Evolutionary conservation across 2,329 filamentous ascomycete species (phyloP).

Genomic region (Stachybotrys chlorohalonatus): DNA sequence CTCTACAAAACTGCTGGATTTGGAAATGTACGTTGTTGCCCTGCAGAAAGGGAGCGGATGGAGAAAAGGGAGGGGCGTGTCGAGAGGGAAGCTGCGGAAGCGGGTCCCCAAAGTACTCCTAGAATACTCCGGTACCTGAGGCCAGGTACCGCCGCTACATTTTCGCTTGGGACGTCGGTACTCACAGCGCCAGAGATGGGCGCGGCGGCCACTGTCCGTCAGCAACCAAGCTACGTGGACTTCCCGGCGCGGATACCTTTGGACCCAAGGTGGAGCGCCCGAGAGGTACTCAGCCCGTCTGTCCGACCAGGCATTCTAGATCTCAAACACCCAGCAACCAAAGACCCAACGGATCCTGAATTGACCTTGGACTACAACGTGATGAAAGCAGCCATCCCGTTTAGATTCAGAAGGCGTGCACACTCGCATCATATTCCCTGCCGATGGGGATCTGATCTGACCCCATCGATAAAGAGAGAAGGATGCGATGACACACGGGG

Average conservation of each 20-base stretch:
- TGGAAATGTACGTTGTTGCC: neutral
- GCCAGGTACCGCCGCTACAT: neutral
- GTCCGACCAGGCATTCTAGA: neutral
- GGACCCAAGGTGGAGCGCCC: neutral
- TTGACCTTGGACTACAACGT: neutral
- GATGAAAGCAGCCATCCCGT: neutral
- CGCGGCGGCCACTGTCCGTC: neutral
- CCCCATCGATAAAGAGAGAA: too few relatives aligned
- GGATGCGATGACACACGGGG: too few relatives aligned
- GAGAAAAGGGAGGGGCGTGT: neutral
- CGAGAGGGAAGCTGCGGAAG: neutral
- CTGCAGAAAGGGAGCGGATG: neutral
- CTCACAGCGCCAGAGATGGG: too few relatives aligned
- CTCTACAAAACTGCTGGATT: neutral
- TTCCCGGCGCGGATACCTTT: neutral
- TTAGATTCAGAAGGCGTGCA: too few relatives aligned
- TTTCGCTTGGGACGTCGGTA: neutral
- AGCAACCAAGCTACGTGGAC: neutral
- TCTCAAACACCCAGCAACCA: neutral
- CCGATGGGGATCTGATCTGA: too few relatives aligned
- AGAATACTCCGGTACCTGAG: neutral
- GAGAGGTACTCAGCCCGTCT: neutral
- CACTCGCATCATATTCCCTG: too few relatives aligned
- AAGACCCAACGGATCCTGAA: neutral
- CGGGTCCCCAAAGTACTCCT: neutral